A percentile compares a stretch with the other conserved stretches of the same genome.
Evolutionary conservation across 106 monocot species (phyloP).

Genomic region (Narthecium ossifragum): DNA sequence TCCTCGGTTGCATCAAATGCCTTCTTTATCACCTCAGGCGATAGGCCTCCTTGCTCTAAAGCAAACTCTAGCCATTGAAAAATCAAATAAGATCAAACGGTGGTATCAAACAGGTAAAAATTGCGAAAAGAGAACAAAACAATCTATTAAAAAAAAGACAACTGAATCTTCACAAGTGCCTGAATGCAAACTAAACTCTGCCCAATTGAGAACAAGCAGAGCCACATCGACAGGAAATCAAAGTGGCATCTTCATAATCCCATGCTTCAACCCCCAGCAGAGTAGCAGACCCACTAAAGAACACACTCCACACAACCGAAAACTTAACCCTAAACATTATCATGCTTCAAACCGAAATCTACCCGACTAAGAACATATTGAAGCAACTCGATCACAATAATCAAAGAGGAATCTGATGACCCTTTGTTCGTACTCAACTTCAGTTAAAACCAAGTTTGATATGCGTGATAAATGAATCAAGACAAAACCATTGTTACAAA

Average conservation of each 20-base stretch:
- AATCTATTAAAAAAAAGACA: too few relatives aligned
- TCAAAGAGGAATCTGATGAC: constrained; percentile 1
- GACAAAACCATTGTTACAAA: not conserved
- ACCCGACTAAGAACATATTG: not conserved
- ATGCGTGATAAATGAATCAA: not conserved
- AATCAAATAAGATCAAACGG: not conserved
- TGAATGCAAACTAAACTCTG: not conserved
- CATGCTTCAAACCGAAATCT: not conserved
- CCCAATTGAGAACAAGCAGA: not conserved
- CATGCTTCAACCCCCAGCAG: too few relatives aligned
- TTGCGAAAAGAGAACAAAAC: not conserved
- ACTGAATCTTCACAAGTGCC: too few relatives aligned
- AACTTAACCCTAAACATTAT: not conserved
- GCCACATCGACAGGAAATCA: not conserved
- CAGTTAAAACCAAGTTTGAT: not conserved
- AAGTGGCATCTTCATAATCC: not conserved
- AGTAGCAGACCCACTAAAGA: too few relatives aligned
- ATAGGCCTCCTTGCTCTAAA: constrained; percentile 38
- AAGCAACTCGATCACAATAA: not conserved
- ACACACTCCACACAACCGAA: too few relatives aligned
- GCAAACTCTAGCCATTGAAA: constrained; percentile 19
- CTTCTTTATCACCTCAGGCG: constrained; percentile 41
- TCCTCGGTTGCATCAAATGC: constrained; percentile 48
- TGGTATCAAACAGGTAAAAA: not conserved
- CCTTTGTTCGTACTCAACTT: not conserved